These are phyloP conservation scores for Aspergillus carlsbadensis DNA, from an alignment of 495 filamentous ascomycete species.

Conservation along the genomic window DNA sequence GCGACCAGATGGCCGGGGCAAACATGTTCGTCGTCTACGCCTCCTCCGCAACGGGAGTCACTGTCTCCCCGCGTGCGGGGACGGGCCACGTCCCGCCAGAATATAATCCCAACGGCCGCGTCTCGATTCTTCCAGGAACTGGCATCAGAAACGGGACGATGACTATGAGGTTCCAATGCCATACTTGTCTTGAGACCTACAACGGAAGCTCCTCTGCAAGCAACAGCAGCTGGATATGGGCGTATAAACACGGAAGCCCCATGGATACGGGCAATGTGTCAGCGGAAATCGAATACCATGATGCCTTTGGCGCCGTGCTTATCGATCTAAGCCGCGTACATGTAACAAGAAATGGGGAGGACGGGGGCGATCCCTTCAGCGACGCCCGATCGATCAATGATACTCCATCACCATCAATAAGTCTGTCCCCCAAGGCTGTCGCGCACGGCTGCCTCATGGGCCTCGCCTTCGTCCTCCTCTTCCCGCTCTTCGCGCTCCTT, in stretches of 20 bases:
- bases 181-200: conserved; percentile 53
- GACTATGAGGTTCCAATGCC: conserved; percentile 58
- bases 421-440: conserved; percentile 15
- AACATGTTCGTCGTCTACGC: conserved; percentile 67
- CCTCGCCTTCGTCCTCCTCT: conserved; percentile 42
- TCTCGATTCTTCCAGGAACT: conserved; percentile 56
- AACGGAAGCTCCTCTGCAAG: conserved; percentile 30
- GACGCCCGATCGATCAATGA: conserved; percentile 32
- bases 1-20: conserved; percentile 53
- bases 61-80: conserved; percentile 57
- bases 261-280: conserved; percentile 49
- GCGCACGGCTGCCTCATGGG: conserved; percentile 45
- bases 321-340: conserved; percentile 58
- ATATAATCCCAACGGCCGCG: conserved; percentile 40
- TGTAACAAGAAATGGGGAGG: conserved; percentile 51
- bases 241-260: conserved; percentile 53
- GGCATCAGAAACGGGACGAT: conserved; percentile 54
- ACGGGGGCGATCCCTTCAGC: conserved; percentile 40
- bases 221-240: conserved; percentile 60
- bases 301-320: conserved; percentile 42
- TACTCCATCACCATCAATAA: conserved; percentile 20
- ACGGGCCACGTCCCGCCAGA: conserved; percentile 47
- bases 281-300: conserved; percentile 56
- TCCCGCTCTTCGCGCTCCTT: conserved; percentile 49
- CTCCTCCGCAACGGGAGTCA: conserved; percentile 56